Evolutionary conservation across 164 flowering plant species (phyloP).

Genomic region (Magnolia changhungtana): DNA sequence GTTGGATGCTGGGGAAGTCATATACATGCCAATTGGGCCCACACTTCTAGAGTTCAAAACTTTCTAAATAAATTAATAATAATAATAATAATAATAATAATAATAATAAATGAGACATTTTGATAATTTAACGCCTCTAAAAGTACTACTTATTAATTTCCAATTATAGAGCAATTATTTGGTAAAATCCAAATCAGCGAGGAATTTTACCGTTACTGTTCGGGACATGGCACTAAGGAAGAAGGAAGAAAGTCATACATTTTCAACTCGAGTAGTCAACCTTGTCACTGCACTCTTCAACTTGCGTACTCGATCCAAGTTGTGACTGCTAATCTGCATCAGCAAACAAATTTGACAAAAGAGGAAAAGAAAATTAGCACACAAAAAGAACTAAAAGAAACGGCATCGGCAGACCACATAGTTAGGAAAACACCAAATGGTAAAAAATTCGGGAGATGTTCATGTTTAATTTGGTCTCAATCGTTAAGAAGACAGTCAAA

Average conservation of each 20-base stretch:
- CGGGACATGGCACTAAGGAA: background rate
- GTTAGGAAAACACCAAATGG: too few relatives aligned
- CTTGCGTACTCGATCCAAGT: slow-evolving; percentile 93
- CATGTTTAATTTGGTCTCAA: background rate
- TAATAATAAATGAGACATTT: too few relatives aligned
- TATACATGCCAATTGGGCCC: too few relatives aligned
- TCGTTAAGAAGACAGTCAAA: background rate
- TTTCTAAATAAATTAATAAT: too few relatives aligned
- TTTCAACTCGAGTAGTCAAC: slow-evolving; percentile 89
- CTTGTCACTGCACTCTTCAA: slow-evolving; percentile 96
- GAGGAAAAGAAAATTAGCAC: background rate
- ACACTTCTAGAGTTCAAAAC: too few relatives aligned
- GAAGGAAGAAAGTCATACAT: slow-evolving; percentile 36
- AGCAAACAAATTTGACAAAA: background rate
- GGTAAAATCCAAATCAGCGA: too few relatives aligned
- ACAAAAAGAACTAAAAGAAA: background rate
- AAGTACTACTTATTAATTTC: too few relatives aligned
- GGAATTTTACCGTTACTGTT: too few relatives aligned
- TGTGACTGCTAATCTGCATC: slow-evolving; percentile 85
- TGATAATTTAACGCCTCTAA: too few relatives aligned
- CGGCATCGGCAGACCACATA: background rate
- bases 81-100: too few relatives aligned
- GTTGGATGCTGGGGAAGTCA: too few relatives aligned
- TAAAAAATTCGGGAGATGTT: background rate
- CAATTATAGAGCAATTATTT: too few relatives aligned